Evolutionary conservation across 805 yeast species (phyloP).

Genomic region (Sugiyamaella valdiviana): DNA sequence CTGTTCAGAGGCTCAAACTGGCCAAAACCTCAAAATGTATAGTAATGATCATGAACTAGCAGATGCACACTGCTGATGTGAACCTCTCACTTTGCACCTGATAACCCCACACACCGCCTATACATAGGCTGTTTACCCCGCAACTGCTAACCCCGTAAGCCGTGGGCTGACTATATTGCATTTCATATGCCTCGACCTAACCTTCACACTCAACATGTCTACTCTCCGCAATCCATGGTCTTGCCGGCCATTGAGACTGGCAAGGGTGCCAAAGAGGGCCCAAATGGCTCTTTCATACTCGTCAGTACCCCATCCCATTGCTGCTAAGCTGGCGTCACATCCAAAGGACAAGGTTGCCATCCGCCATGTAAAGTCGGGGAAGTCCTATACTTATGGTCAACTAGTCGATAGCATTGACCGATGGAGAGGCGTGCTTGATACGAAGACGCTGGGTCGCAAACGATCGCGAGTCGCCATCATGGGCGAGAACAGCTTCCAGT

Average conservation of each 20-base stretch:
- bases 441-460: background rate
- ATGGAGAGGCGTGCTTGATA: conserved; percentile 23
- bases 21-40: no score
- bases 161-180: no score
- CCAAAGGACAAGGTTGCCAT: conserved; percentile 26
- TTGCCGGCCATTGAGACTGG: no score
- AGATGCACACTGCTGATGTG: background rate
- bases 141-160: no score
- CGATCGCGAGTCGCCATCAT: conserved; percentile 29
- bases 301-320: conserved; percentile 16
- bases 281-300: background rate
- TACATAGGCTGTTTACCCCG: no score
- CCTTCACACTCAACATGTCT: background rate
- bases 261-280: no score
- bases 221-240: background rate
- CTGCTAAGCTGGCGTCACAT: conserved; percentile 19
- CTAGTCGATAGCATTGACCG: conserved; percentile 23
- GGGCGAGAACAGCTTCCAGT: conserved; percentile 33
- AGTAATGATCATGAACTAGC: conserved; percentile 1
- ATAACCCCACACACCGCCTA: no score
- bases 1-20: no score
- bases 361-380: conserved; percentile 28
- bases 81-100: no score
- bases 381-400: conserved; percentile 27
- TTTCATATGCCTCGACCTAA: no score